Evolutionary conservation across 768 basidiomycete species (phyloP).

Genomic region (Suillus placidus): DNA sequence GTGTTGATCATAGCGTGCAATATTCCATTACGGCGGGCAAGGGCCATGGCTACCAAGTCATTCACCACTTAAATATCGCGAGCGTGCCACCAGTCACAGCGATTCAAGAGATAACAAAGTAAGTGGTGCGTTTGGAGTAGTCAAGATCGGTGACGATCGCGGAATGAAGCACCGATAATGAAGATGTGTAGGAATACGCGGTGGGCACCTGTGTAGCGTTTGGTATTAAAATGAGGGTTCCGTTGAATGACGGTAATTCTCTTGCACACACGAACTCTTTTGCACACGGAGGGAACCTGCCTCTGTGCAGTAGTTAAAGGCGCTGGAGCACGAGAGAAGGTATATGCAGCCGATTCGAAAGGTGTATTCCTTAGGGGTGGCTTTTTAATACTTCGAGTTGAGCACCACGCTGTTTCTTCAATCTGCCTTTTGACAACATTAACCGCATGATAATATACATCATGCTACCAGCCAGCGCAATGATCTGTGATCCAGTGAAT

Average conservation of each 20-base stretch:
- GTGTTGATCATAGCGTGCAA: too few species aligned
- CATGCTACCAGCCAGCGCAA: not conserved
- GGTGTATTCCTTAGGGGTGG: not conserved
- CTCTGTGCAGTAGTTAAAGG: not conserved
- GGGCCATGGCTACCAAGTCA: too few species aligned
- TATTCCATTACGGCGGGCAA: too few species aligned
- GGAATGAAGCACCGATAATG: too few species aligned
- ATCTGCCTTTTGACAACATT: not conserved
- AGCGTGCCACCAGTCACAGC: too few species aligned
- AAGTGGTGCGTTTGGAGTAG: too few species aligned
- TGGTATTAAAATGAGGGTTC: not conserved
- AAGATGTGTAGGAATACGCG: too few species aligned
- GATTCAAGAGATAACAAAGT: too few species aligned
- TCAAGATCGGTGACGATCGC: too few species aligned
- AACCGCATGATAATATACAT: not conserved
- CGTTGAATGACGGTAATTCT: too few species aligned
- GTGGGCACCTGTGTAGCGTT: not conserved
- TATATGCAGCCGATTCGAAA: not conserved
- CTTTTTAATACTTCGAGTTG: not conserved
- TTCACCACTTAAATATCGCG: too few species aligned
- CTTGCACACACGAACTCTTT: too few species aligned
- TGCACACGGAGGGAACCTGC: not conserved
- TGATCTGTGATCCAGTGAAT: not conserved
- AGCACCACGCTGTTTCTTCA: not conserved
- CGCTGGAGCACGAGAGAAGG: not conserved